These are phyloP conservation scores for Cladosporium colombiae DNA, from an alignment of 2,329 filamentous ascomycete species.

Conservation along the genomic window DNA sequence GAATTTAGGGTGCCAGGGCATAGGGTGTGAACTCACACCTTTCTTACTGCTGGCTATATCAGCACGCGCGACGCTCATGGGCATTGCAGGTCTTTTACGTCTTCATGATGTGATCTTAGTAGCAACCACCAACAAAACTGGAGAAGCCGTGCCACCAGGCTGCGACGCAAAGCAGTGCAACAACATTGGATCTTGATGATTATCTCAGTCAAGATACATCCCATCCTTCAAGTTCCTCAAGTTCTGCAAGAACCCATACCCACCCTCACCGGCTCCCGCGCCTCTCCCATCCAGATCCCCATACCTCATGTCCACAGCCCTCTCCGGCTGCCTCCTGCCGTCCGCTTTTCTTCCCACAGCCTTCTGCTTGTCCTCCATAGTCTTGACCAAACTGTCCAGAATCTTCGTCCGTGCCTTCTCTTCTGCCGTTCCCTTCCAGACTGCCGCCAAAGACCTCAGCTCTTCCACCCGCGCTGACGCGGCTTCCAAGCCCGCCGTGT, in stretches of 20 bases:
- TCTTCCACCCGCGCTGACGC: constrained; percentile 74
- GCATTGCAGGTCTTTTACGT: too few species aligned
- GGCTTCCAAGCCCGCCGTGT: constrained; percentile 68
- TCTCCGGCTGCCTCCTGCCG: constrained; percentile 20
- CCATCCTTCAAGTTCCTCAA: constrained; percentile 56
- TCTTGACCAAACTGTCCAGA: constrained; percentile 76
- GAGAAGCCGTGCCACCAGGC: too few species aligned
- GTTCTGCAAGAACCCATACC: constrained; percentile 55
- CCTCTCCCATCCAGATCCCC: constrained; percentile 12
- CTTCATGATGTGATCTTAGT: too few species aligned
- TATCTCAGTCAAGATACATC: constrained; percentile 50
- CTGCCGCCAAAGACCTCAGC: constrained; percentile 70
- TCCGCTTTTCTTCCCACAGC: constrained; percentile 38
- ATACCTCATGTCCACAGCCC: constrained; percentile 19
- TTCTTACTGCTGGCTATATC: too few species aligned
- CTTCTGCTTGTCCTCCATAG: constrained; percentile 73
- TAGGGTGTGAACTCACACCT: not conserved
- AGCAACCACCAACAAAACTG: too few species aligned
- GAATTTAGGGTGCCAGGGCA: too few species aligned
- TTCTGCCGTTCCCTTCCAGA: constrained; percentile 96
- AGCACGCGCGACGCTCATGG: too few species aligned
- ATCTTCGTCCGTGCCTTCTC: constrained; percentile 82
- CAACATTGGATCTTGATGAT: not conserved
- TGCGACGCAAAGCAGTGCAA: too few species aligned
- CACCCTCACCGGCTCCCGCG: constrained; percentile 44